phyloP scores from a whole-genome alignment of 2,329 filamentous ascomycete species.

The Thelonectria rubi region DNA sequence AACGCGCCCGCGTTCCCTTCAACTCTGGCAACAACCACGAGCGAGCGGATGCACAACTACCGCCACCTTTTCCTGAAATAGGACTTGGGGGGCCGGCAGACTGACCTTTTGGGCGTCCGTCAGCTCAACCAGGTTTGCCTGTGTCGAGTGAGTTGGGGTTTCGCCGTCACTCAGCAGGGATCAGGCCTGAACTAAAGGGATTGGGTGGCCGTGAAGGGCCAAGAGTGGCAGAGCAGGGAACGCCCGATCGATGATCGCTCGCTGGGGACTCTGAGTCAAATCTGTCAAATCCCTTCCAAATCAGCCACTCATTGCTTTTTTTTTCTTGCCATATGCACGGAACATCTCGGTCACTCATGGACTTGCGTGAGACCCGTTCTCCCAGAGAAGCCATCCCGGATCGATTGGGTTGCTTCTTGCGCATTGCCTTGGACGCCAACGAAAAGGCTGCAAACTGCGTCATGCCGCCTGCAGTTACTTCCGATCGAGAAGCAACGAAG shows the following conservation, averaged over 20 bases:
- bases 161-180: conserved; percentile 33
- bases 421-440: conserved; percentile 7
- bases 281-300: conserved; percentile 41
- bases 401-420: conserved; percentile 16
- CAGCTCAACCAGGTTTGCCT: conserved; percentile 32
- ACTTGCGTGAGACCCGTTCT: conserved; percentile 22
- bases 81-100: conserved; percentile 14
- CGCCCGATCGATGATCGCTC: conserved; percentile 40
- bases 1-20: conserved; percentile 21
- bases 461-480: conserved; percentile 19
- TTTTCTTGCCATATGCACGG: conserved; percentile 24
- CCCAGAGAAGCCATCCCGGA: conserved; percentile 15
- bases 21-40: conserved; percentile 38
- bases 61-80: not conserved
- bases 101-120: conserved; percentile 20
- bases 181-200: conserved; percentile 29
- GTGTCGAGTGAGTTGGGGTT: conserved; percentile 34
- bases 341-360: conserved; percentile 32
- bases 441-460: conserved; percentile 5
- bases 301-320: conserved; percentile 41
- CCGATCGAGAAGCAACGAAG: conserved; percentile 10
- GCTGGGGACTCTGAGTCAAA: conserved; percentile 41
- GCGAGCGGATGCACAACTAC: conserved; percentile 14
- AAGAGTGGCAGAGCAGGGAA: conserved; percentile 21
- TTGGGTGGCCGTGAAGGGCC: conserved; percentile 22